A percentile compares a stretch with the other conserved stretches of the same genome.
Conservation (phyloP, 257 asterid genomes). For the Penstemon eatonii region DNA sequence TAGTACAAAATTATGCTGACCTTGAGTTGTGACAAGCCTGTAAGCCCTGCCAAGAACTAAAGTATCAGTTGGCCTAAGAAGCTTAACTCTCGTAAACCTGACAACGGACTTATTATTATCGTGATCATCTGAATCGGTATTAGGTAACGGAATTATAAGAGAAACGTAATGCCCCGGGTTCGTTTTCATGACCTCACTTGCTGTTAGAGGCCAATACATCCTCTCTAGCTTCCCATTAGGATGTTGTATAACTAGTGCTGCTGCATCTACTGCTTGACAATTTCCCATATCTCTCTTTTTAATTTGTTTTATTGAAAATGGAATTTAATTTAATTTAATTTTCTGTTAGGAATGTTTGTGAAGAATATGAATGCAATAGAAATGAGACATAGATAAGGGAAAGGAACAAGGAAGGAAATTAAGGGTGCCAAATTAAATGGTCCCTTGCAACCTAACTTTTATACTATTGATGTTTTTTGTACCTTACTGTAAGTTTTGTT, state of each 20-base stretch:
- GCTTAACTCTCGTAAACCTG: conserved; percentile 59
- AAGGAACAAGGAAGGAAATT: conserved; percentile 27
- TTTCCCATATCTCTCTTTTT: conserved; percentile 56
- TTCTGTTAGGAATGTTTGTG: conserved; percentile 32
- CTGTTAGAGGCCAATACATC: conserved; percentile 71
- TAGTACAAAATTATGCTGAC: conserved; percentile 27
- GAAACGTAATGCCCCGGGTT: conserved; percentile 91
- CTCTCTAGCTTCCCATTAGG: conserved; percentile 75
- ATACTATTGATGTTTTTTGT: neutral
- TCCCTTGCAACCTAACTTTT: conserved; percentile 27
- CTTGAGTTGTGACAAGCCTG: conserved; percentile 69
- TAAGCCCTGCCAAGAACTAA: conserved; percentile 64
- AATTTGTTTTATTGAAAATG: neutral
- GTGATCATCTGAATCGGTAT: too few relatives aligned
- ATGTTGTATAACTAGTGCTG: conserved; percentile 86
- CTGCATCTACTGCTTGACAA: conserved; percentile 91
- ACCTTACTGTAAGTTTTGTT: neutral
- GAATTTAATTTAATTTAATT: neutral
- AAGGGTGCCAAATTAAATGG: conserved; percentile 27
- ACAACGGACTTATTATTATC: neutral
- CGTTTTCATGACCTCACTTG: conserved; percentile 73
- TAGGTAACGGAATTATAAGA: conserved; percentile 38
- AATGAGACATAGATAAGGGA: conserved; percentile 28
- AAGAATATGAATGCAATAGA: conserved; percentile 17
- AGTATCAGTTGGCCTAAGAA: conserved; percentile 57